These are phyloP conservation scores for Arachis hypogaea DNA, from an alignment of 306 rosid genomes.

Conservation along the genomic window DNA sequence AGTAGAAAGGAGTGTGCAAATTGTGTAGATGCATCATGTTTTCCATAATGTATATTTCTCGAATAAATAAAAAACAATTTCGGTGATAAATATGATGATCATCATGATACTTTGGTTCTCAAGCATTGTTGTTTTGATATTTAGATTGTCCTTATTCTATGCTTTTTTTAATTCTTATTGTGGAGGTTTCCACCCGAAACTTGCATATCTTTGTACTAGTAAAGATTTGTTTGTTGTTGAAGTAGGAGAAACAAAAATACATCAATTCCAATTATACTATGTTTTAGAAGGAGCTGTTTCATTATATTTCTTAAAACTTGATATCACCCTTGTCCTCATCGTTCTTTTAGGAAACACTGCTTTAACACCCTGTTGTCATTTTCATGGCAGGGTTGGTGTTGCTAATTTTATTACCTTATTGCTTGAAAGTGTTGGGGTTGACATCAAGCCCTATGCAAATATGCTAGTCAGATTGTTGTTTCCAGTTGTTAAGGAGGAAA, in stretches of 20 bases:
- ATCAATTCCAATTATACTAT: conserved; percentile 4
- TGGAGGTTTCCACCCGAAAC: conserved; percentile 23
- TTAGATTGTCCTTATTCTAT: not conserved
- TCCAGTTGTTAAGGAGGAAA: conserved; percentile 87
- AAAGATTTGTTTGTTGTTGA: conserved; percentile 6
- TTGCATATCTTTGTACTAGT: not conserved
- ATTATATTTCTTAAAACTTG: not conserved
- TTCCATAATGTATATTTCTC: not conserved
- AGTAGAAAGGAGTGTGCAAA: not conserved
- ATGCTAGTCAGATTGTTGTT: conserved; percentile 78
- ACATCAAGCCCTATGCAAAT: conserved; percentile 78
- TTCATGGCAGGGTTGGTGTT: conserved; percentile 83
- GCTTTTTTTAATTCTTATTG: conserved; percentile 13
- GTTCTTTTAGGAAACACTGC: not conserved
- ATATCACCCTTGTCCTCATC: not conserved
- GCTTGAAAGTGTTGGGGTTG: conserved; percentile 78
- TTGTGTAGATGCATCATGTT: conserved; percentile 13
- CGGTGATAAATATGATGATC: conserved; percentile 5
- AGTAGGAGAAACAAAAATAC: conserved; percentile 4
- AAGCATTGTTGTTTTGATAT: conserved; percentile 1
- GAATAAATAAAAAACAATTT: not conserved
- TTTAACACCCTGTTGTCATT: not conserved
- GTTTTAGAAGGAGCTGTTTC: conserved; percentile 9
- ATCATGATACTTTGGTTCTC: conserved; percentile 16
- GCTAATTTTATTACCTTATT: conserved; percentile 84